Percentiles rank a stretch among this genome's conserved stretches.
Conservation (phyloP, 2,329 filamentous ascomycete species). For the Phialophora chinensis region DNA sequence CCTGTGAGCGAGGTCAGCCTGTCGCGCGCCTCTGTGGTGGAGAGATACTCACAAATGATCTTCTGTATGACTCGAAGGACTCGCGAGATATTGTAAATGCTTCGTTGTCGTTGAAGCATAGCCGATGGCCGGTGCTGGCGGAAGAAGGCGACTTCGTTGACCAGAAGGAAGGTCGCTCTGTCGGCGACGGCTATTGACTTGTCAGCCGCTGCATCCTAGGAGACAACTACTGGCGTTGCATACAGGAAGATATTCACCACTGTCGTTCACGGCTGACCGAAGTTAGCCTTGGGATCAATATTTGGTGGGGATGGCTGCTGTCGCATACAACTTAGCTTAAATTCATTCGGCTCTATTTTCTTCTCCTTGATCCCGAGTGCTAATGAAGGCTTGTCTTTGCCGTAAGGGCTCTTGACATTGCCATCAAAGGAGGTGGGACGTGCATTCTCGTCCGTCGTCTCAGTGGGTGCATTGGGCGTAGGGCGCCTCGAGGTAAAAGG, state of each 20-base stretch:
- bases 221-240: constrained; percentile 42
- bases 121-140: constrained; percentile 63
- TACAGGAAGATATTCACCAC: constrained; percentile 92
- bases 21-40: constrained; percentile 7
- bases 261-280: constrained; percentile 85
- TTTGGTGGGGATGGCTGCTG: constrained; percentile 6
- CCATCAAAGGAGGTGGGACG: constrained; percentile 53
- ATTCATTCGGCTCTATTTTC: constrained; percentile 71
- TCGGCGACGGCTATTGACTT: constrained; percentile 74
- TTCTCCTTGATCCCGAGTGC: constrained; percentile 67
- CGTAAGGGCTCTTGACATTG: constrained; percentile 40
- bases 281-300: constrained; percentile 41
- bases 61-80: constrained; percentile 94
- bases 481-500: constrained; percentile 67
- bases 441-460: constrained; percentile 61
- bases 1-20: constrained; percentile 58
- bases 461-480: constrained; percentile 47
- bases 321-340: constrained; percentile 77
- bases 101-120: constrained; percentile 79
- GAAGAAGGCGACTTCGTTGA: constrained; percentile 54
- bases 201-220: constrained; percentile 4
- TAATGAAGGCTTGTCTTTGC: constrained; percentile 61
- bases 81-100: constrained; percentile 95
- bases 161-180: constrained; percentile 85
- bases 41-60: constrained; percentile 78